These are phyloP conservation scores for Poa annua DNA, from an alignment of 176 grass and related monocot genomes.

Conservation along the genomic window DNA sequence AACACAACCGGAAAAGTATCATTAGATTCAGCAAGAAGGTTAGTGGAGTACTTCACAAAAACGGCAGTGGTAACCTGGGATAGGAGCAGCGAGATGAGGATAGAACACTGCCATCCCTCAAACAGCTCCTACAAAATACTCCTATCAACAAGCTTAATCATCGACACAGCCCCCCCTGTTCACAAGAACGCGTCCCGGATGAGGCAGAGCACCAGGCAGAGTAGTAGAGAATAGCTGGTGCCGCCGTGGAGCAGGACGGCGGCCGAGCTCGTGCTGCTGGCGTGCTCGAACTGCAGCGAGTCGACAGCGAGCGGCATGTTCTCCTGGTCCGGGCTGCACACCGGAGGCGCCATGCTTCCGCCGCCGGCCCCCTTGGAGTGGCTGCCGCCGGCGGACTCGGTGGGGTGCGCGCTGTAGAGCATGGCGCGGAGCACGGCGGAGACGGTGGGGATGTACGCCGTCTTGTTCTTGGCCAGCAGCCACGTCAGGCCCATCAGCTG, in stretches of 20 bases:
- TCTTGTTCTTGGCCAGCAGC: constrained; percentile 93
- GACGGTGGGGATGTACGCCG: constrained; percentile 91
- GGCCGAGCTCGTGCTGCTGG: constrained; percentile 36
- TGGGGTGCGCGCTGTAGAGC: constrained; percentile 72
- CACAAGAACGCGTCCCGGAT: constrained; percentile 34
- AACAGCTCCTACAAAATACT: constrained; percentile 40
- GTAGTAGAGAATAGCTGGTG: neutral
- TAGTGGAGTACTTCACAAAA: neutral
- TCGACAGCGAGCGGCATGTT: constrained; percentile 99
- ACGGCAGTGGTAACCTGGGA: neutral
- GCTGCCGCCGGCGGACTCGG: constrained; percentile 31
- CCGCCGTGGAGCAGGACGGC: neutral
- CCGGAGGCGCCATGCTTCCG: neutral
- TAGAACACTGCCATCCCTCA: neutral
- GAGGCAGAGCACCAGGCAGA: constrained; percentile 40
- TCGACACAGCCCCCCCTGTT: neutral
- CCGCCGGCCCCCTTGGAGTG: neutral
- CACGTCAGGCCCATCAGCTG: constrained; percentile 99
- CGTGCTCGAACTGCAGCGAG: constrained; percentile 85
- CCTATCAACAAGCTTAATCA: constrained; percentile 46
- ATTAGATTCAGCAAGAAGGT: neutral
- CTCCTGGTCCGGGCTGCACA: constrained; percentile 89
- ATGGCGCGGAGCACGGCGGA: constrained; percentile 95
- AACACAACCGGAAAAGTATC: neutral
- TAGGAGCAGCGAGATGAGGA: neutral